Evolutionary conservation across 345 rosid species (phyloP), one percentile per base, ranked within the genome.

Genomic region (Salix caprea): DNA sequence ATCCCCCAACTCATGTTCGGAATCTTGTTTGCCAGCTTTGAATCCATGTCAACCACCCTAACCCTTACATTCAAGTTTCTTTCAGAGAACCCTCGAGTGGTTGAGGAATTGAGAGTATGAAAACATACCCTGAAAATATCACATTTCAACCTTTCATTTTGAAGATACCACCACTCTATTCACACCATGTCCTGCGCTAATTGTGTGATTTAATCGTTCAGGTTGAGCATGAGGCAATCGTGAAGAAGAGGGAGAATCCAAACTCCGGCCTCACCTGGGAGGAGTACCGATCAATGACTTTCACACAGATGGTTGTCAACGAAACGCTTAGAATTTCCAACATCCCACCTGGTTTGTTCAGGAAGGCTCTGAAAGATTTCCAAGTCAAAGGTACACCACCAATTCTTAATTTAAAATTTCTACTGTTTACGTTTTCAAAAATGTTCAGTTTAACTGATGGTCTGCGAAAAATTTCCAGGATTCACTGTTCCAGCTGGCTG

Each of bases 331-430:
- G 62, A 56, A 56, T 56, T 30, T 6, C 39, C 34, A 65, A 30
- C 39, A 30, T 15, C 39, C 5, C 39, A 30, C 68, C 68, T 13
- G 68, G 68, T 26, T 32, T 30, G 68, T 78, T 83, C 32, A 77
- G 90, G 39, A 87, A 83, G 82, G 87, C 67, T 4, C 30, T 71
- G 24, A 65, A 64, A 77, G 88, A 87, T 70, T 77, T 86, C 5
- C 74, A 78, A 11, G 83, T 65, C 39, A 56, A 56, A n/a, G 62
- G 62, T 56, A 56, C 11, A 23, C 62, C 0, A 9, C 62, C 61
- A 54, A 21, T 3, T 56, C 62, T 8, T n/a, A 3, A n/a, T n/a
- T 56, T 24, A n/a, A 56, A 10, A 1, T n/a, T 8, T n/a, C 14
- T 9, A 23, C 4, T 13, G 28, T 58, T 1, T 58, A 4, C 12